Percentiles rank a stretch among this genome's conserved stretches.
These are phyloP conservation scores for Curvularia sp. DNA, from an alignment of 2,329 filamentous ascomycete genomes.

Conservation along the genomic window DNA sequence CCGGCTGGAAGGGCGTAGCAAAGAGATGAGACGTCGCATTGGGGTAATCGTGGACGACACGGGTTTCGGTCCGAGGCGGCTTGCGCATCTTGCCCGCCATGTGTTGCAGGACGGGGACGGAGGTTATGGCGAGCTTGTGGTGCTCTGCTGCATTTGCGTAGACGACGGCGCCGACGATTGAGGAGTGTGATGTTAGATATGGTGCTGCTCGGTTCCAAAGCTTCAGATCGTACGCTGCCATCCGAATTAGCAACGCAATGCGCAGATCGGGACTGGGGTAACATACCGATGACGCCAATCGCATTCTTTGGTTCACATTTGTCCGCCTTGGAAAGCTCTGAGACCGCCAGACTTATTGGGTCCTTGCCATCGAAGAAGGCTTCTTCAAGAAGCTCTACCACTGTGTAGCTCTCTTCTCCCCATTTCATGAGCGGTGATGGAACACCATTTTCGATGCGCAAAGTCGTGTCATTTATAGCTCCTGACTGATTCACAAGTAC, in stretches of 20 bases:
- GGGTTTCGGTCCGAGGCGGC: constrained; percentile 15
- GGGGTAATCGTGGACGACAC: constrained; percentile 53
- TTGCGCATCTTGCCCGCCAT: constrained; percentile 31
- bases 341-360: constrained; percentile 1
- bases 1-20: constrained; percentile 60
- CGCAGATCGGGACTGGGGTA: neutral
- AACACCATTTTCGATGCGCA: constrained; percentile 16
- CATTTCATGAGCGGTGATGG: constrained; percentile 59
- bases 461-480: neutral
- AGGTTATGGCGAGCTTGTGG: constrained; percentile 9
- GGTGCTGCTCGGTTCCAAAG: constrained; percentile 18
- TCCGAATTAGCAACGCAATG: neutral
- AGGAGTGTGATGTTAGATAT: constrained; percentile 2
- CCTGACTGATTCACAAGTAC: neutral
- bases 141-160: constrained; percentile 15
- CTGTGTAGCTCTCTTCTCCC: constrained; percentile 69
- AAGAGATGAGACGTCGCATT: constrained; percentile 55
- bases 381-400: constrained; percentile 19
- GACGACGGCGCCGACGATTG: constrained; percentile 13
- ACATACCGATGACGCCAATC: constrained; percentile 16
- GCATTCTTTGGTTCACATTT: constrained; percentile 18
- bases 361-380: constrained; percentile 13
- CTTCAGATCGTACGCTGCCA: constrained; percentile 16
- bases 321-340: neutral
- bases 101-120: constrained; percentile 26